Evolutionary conservation across 192 early-diverging fungal species (phyloP), one percentile per base, ranked within the genome.

Genomic region (Backusella tarrabulga): DNA sequence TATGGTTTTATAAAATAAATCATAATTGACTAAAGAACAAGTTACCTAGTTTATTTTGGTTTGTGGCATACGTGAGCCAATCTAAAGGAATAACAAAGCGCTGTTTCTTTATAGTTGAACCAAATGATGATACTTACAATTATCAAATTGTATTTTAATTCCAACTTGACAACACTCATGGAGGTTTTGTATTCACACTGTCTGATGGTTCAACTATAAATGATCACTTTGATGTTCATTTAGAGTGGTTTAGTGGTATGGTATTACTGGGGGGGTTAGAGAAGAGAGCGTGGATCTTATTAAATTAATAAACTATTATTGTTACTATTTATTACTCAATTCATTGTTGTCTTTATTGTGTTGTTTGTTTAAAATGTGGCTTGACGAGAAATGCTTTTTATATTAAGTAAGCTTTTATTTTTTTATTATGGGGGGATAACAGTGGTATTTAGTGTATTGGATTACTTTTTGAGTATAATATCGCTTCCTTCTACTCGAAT

Each of bases 171-270:
- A 29, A 63, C 56, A 63, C 56, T 19, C 71, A 72, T 72, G 71
- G 71, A 44, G 41, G 71, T 72, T 72, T 72, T 72, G 71, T 72
- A 72, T 72, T 72, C 71, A 72, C 71, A 72, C 71, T 72, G 71
- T 21, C 71, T 72, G 71, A 72, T 41, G 41, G 71, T 50, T 46
- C n/a, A 72, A 63, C 4, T 63, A 26, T 63, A 63, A 14, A 26
- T 29, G 11, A 63, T 29, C 6, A 0, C 56, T 63, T 29, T 26
- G 42, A 7, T 23, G 14, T 44, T 44, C 15, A 54, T 52, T 56
- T 63, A 29, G 9, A 11, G 29, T 63, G 0, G 11, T 29, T 63
- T 63, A 63, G 56, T 63, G 54, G 56, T 26, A 14, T 26, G 56
- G 50, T 54, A n/a, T 54, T 11, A 40, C 12, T 40, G 11, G 9